Evolutionary conservation across 2,329 filamentous ascomycete genomes (phyloP).

Genomic region (Metarhizium album): DNA sequence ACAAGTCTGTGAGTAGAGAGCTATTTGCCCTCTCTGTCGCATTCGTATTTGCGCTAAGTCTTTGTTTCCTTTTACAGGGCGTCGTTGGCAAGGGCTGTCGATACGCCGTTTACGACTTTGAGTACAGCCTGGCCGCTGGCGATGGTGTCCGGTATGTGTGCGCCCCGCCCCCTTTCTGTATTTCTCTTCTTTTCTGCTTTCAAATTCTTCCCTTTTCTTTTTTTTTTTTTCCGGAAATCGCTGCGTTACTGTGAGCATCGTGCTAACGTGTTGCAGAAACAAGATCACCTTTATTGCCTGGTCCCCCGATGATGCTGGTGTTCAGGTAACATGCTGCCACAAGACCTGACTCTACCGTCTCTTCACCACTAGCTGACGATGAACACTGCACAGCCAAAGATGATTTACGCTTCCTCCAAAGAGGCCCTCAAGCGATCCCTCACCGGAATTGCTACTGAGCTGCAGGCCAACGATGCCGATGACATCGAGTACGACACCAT

Average conservation of each 20-base stretch:
- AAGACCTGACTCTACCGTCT: background rate
- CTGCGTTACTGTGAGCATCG: background rate
- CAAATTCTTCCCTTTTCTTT: background rate
- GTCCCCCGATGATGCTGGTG: constrained; percentile 70
- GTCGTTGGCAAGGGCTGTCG: constrained; percentile 56
- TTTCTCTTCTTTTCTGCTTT: too few species aligned
- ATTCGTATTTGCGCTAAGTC: background rate
- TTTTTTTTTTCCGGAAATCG: too few species aligned
- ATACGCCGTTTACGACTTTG: constrained; percentile 79
- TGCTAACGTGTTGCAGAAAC: constrained; percentile 39
- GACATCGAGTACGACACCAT: constrained; percentile 71
- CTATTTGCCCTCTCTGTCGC: background rate
- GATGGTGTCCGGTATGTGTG: constrained; percentile 63
- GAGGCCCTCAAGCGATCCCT: constrained; percentile 73
- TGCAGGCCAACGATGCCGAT: constrained; percentile 76
- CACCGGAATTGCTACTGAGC: constrained; percentile 62
- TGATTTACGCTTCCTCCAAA: constrained; percentile 86
- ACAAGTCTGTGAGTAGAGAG: constrained; percentile 35
- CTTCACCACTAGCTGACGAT: background rate
- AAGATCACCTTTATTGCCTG: constrained; percentile 72
- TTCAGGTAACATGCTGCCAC: constrained; percentile 47
- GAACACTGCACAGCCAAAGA: constrained; percentile 56
- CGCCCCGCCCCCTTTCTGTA: too few species aligned
- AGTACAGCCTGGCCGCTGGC: constrained; percentile 61
- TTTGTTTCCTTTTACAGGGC: constrained; percentile 37